phyloP scores from a whole-genome alignment of 225 moss, liverwort and hornwort genomes.

The Ulota crispa region DNA sequence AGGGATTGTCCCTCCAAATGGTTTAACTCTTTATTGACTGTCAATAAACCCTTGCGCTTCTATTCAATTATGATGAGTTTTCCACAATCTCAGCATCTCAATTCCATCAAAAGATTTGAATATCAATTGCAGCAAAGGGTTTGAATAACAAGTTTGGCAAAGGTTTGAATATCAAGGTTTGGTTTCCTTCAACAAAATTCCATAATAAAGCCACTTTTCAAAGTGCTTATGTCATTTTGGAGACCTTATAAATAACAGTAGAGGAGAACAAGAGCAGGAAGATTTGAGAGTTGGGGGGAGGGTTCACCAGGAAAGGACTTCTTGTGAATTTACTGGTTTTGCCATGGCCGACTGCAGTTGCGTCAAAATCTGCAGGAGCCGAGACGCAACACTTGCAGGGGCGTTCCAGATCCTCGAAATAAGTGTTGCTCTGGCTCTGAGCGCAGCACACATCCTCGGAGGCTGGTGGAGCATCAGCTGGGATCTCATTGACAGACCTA shows the following conservation, averaged over 20 bases:
- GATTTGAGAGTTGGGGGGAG: background rate
- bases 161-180: background rate
- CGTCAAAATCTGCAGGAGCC: conserved; percentile 36
- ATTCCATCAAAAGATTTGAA: background rate
- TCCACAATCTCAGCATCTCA: background rate
- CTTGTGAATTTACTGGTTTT: conserved; percentile 14
- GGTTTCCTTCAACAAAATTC: background rate
- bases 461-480: conserved; percentile 13
- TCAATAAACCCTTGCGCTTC: background rate
- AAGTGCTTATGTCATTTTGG: background rate
- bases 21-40: background rate
- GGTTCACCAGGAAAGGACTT: conserved; percentile 33
- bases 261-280: background rate
- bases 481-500: conserved; percentile 39
- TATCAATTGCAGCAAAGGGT: no score
- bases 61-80: no score
- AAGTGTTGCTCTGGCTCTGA: conserved; percentile 44
- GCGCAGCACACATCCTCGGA: conserved; percentile 39
- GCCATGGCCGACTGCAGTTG: background rate
- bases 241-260: background rate
- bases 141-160: background rate
- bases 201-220: background rate
- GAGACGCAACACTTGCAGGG: conserved; percentile 48
- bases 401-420: conserved; percentile 31
- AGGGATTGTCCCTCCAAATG: background rate